phyloP scores from a whole-genome alignment of 805 yeast genomes.

The Pichia kluyveri region DNA sequence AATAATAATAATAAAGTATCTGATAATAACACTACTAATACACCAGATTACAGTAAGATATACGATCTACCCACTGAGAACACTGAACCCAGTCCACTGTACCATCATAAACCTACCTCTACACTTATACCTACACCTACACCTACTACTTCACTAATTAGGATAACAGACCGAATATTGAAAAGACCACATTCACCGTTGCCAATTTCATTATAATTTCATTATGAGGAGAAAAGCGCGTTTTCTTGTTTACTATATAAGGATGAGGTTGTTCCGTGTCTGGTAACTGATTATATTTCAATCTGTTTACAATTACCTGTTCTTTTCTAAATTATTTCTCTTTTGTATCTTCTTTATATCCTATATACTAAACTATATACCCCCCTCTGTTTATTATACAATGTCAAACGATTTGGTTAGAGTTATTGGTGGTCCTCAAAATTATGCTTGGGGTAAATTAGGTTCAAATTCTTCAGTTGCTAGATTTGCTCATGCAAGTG shows the following conservation, averaged over 20 bases:
- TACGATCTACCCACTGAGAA: not conserved
- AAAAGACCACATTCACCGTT: not conserved
- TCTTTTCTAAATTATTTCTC: no score
- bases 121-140: no score
- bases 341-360: no score
- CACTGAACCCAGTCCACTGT: not conserved
- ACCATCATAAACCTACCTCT: no score
- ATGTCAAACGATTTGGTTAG: conserved; percentile 23
- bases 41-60: not conserved
- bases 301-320: no score
- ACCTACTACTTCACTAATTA: no score
- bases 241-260: no score
- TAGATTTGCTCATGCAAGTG: conserved; percentile 65
- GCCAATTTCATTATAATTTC: no score
- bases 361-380: no score
- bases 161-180: not conserved
- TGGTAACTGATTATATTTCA: no score
- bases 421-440: conserved; percentile 30
- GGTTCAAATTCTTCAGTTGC: conserved; percentile 88
- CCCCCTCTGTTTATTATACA: not conserved
- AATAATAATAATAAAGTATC: not conserved
- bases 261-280: no score
- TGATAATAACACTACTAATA: not conserved
- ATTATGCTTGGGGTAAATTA: conserved; percentile 48
- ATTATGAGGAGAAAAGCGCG: no score